A percentile compares a stretch with the other conserved stretches of the same genome.
Conservation (phyloP, 2,329 filamentous ascomycete species). For the Epichloe typhina region DNA sequence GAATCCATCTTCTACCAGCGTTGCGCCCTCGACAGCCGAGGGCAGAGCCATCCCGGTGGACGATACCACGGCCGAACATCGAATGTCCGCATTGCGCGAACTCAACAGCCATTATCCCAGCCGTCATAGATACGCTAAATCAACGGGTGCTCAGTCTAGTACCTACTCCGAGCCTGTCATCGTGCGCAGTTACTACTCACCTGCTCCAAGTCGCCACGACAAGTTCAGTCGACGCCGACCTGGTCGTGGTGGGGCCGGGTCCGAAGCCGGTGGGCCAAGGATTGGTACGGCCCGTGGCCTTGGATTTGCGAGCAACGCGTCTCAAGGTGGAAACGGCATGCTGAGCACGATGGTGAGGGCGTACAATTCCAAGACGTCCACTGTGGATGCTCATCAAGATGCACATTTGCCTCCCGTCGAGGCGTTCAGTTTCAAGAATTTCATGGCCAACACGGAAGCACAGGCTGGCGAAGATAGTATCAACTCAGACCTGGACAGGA, state of each 20-base stretch:
- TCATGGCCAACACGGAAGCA: slow-evolving; percentile 42
- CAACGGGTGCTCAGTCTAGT: slow-evolving; percentile 40
- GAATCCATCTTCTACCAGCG: slow-evolving; percentile 37
- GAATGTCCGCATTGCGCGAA: slow-evolving; percentile 47
- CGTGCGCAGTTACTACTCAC: slow-evolving; percentile 48
- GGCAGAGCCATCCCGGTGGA: slow-evolving; percentile 43
- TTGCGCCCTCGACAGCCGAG: slow-evolving; percentile 41
- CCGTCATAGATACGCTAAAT: slow-evolving; percentile 43
- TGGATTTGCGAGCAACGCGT: slow-evolving; percentile 19
- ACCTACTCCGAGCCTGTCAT: slow-evolving; percentile 54
- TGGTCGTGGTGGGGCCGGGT: slow-evolving; percentile 16
- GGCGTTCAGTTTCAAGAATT: slow-evolving; percentile 51
- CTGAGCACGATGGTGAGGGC: slow-evolving; percentile 30
- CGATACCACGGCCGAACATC: slow-evolving; percentile 39
- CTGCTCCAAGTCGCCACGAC: slow-evolving; percentile 20
- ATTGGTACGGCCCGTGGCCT: slow-evolving; percentile 17
- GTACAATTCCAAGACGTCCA: slow-evolving; percentile 24
- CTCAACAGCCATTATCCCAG: slow-evolving; percentile 45
- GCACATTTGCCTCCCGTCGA: slow-evolving; percentile 46
- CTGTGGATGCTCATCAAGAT: slow-evolving; percentile 16
- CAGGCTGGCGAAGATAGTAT: slow-evolving; percentile 32
- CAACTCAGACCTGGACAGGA: slow-evolving; percentile 46
- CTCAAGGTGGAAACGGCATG: slow-evolving; percentile 24
- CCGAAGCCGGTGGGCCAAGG: slow-evolving; percentile 16
- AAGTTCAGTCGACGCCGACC: slow-evolving; percentile 18